These are phyloP conservation scores for Chenopodium suecicum DNA, from an alignment of 148 eudicot species.

Conservation along the genomic window DNA sequence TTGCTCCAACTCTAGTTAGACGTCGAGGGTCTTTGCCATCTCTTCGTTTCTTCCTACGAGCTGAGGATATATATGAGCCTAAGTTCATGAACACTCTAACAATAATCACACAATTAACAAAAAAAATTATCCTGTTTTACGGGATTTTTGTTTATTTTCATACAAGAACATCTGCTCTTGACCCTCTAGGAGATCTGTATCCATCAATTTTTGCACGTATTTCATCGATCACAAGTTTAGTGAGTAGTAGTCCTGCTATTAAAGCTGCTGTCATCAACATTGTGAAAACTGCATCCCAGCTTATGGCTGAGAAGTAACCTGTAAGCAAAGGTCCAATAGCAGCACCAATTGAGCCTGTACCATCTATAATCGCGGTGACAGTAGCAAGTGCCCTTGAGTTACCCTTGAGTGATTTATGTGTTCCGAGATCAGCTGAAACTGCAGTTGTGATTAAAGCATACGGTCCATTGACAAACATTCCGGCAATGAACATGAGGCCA, in stretches of 20 bases:
- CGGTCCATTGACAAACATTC: constrained; percentile 90
- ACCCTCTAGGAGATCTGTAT: constrained; percentile 33
- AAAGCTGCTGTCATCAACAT: constrained; percentile 89
- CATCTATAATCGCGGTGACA: constrained; percentile 93
- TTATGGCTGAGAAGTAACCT: constrained; percentile 66
- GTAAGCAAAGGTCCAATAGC: constrained; percentile 90
- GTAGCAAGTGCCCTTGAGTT: constrained; percentile 84
- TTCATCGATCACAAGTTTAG: constrained; percentile 75
- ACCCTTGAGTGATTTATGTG: constrained; percentile 76
- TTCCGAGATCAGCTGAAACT: constrained; percentile 90
- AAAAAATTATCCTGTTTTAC: constrained; percentile 5
- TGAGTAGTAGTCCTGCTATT: constrained; percentile 76
- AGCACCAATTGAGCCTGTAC: constrained; percentile 95
- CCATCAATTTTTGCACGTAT: constrained; percentile 54
- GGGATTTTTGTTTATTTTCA: constrained; percentile 23
- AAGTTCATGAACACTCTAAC: constrained; percentile 8
- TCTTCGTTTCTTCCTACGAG: constrained; percentile 5
- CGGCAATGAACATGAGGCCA: constrained; percentile 63
- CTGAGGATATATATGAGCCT: constrained; percentile 2
- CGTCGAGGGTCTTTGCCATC: constrained; percentile 13
- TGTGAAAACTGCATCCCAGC: constrained; percentile 84
- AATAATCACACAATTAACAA: constrained; percentile 21
- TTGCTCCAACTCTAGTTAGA: not conserved
- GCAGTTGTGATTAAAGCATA: constrained; percentile 95
- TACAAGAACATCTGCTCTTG: constrained; percentile 36